Conservation (phyloP, 2,329 filamentous ascomycete genomes). For the Tolypocladium inflatum region DNA sequence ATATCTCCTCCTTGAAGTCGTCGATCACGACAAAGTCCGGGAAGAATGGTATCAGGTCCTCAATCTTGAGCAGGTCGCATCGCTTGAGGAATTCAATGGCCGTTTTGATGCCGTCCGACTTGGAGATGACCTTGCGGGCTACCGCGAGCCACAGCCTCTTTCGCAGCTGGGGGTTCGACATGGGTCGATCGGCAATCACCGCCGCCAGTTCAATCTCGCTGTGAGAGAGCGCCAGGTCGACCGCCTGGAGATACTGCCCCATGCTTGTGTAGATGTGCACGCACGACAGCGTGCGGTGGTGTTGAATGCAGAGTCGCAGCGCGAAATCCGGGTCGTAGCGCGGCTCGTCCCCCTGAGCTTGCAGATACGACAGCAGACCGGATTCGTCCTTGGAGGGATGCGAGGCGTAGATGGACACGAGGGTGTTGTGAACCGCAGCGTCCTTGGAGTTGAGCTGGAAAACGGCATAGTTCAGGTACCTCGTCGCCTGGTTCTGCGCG, state of each 20-base stretch:
- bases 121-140: constrained; percentile 84
- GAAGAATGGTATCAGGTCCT: constrained; percentile 96
- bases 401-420: constrained; percentile 92
- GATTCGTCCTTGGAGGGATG: constrained; percentile 76
- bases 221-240: constrained; percentile 85
- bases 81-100: constrained; percentile 90
- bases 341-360: constrained; percentile 79
- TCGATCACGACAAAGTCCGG: constrained; percentile 98
- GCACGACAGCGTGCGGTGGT: constrained; percentile 85
- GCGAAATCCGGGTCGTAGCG: constrained; percentile 94
- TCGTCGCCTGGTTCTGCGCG: constrained; percentile 77
- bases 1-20: constrained; percentile 98
- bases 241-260: constrained; percentile 87
- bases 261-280: constrained; percentile 97
- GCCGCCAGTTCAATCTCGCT: constrained; percentile 83
- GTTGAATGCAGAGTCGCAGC: constrained; percentile 86
- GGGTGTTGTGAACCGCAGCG: constrained; percentile 89
- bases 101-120: constrained; percentile 78
- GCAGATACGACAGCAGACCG: constrained; percentile 77
- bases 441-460: constrained; percentile 73
- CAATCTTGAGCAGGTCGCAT: constrained; percentile 86
- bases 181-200: constrained; percentile 77
- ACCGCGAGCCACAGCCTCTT: constrained; percentile 96
- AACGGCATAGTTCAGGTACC: constrained; percentile 89
- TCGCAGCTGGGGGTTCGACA: constrained; percentile 67